Conservation (phyloP, 805 yeast genomes). For the Candida jianshihensis region DNA sequence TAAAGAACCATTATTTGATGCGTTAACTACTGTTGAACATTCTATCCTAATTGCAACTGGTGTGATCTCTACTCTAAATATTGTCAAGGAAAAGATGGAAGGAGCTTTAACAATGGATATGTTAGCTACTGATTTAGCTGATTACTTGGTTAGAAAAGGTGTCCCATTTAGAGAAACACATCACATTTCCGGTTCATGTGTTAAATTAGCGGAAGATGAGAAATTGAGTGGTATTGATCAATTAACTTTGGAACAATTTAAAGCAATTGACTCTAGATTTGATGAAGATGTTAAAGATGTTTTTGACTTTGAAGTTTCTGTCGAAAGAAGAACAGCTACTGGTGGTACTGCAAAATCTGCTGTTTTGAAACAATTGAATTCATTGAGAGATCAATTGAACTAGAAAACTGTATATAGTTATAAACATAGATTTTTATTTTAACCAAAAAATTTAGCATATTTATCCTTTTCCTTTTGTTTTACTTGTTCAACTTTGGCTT, state of each 20-base stretch:
- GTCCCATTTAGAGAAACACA: conserved; percentile 99
- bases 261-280: conserved; percentile 75
- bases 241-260: conserved; percentile 68
- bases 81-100: conserved; percentile 71
- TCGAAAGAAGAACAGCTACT: conserved; percentile 91
- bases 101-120: conserved; percentile 95
- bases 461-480: conserved; percentile 46
- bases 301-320: conserved; percentile 90
- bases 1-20: conserved; percentile 96
- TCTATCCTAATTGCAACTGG: conserved; percentile 94
- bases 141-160: conserved; percentile 93
- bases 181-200: conserved; percentile 98
- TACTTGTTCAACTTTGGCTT: conserved; percentile 31
- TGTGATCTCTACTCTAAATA: conserved; percentile 78
- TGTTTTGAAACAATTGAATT: conserved; percentile 62
- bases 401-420: conserved; percentile 1
- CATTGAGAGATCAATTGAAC: conserved; percentile 24
- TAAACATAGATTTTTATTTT: neutral
- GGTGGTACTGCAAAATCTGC: conserved; percentile 97
- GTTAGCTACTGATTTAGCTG: conserved; percentile 98
- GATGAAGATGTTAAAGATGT: conserved; percentile 72
- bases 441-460: conserved; percentile 55
- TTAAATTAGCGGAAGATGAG: conserved; percentile 77
- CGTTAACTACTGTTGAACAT: conserved; percentile 84
- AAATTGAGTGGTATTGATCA: conserved; percentile 80